These are phyloP conservation scores for Hysterium pulicare DNA, from an alignment of 2,329 filamentous ascomycete genomes.

Conservation along the genomic window DNA sequence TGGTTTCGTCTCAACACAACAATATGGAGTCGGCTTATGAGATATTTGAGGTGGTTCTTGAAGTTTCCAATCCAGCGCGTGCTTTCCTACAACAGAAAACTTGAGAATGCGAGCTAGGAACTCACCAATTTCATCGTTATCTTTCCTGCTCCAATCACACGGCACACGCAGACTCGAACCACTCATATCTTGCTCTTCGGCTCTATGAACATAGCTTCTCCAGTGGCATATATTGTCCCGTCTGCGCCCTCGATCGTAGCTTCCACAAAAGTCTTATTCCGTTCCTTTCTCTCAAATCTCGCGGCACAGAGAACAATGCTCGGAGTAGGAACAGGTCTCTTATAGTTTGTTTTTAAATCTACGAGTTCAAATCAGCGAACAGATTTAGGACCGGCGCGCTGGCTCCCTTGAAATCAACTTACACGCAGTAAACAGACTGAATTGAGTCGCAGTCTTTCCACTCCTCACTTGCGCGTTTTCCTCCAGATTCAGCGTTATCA, in stretches of 20 bases:
- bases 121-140: no score
- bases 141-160: no score
- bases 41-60: no score
- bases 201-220: constrained; percentile 53
- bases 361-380: constrained; percentile 3
- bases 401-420: no score
- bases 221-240: constrained; percentile 49
- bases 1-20: no score
- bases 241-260: constrained; percentile 50
- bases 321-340: constrained; percentile 52
- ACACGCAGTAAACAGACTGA: constrained; percentile 33
- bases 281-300: constrained; percentile 45
- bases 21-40: no score
- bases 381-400: no score
- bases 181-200: constrained; percentile 22
- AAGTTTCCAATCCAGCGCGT: no score
- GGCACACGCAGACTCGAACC: no score
- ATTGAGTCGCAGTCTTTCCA: constrained; percentile 5
- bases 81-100: no score
- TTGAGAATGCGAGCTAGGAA: no score
- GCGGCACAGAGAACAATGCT: constrained; percentile 48
- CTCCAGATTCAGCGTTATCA: constrained; percentile 46
- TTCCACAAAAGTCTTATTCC: constrained; percentile 53
- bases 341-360: constrained; percentile 55
- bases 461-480: constrained; percentile 5